phyloP scores from a whole-genome alignment of 1,284 basidiomycete genomes.

The Malassezia slooffiae region DNA sequence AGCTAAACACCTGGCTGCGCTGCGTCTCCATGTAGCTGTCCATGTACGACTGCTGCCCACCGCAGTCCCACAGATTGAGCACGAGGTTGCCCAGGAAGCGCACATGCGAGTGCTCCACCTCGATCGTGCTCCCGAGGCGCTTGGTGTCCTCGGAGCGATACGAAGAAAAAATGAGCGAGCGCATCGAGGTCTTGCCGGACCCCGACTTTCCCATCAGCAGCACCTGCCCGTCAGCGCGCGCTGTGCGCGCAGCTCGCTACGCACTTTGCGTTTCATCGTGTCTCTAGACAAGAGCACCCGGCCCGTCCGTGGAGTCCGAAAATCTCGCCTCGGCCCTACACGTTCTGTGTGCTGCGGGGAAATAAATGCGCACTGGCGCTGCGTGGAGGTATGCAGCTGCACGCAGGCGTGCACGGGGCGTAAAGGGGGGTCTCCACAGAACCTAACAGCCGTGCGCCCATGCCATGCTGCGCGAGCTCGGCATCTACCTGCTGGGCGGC shows the following conservation, averaged over 20 bases:
- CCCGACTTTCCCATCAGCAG: conserved; percentile 48
- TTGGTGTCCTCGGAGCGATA: conserved; percentile 83
- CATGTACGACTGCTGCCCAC: conserved; percentile 95
- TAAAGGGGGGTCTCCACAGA: no score
- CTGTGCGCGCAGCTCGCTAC: neutral
- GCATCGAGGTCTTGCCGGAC: conserved; percentile 78
- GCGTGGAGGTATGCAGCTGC: no score
- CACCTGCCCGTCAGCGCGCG: conserved; percentile 15
- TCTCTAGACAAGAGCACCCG: neutral
- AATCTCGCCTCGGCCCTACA: no score
- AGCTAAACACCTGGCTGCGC: conserved; percentile 80
- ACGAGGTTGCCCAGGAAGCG: conserved; percentile 88
- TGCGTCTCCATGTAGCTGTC: conserved; percentile 85
- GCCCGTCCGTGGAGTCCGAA: no score
- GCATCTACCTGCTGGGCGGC: conserved; percentile 44
- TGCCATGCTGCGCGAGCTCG: conserved; percentile 28
- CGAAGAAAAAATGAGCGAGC: conserved; percentile 95
- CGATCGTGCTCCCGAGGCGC: conserved; percentile 86
- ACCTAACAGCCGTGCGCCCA: no score
- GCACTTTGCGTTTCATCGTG: conserved; percentile 22
- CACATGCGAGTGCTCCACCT: conserved; percentile 94
- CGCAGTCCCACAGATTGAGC: conserved; percentile 95
- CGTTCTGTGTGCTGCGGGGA: no score
- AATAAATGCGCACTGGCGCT: neutral
- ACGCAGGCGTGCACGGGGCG: no score